Base-by-base conservation (phyloP, 495 filamentous ascomycete species). In the Penicillium maclennaniae region DNA sequence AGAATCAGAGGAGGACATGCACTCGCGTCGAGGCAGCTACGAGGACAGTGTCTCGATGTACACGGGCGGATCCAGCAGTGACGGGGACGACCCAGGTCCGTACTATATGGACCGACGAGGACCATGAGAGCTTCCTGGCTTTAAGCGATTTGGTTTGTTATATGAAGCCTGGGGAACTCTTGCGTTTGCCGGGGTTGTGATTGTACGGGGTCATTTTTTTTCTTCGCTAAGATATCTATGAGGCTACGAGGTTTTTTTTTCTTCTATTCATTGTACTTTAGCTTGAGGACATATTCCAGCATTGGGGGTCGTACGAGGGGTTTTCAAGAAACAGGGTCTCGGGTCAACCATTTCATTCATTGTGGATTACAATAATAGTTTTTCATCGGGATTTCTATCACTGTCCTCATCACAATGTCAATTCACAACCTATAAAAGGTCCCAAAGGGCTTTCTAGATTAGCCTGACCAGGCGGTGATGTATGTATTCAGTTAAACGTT, bases 41-140 rank as follows among this genome's bases (percentile, higher is more conserved):
- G 69, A 69, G 31, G 69, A 69, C 27, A 59, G 38, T 3, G 36
- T 63, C 12, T 71, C 67, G 15, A 54, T 59, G 28, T 74, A 69
- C 37, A 73, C 66, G 5, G 66, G 61, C 19, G 59, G 55, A 7
- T 70, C 67, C 7, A 73, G 69, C 48, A 69, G 65, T 51, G 68
- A 70, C 36, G 71, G 67, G 19, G 69, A 68, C 41, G 68, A 72
- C 37, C 46, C 50, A 6, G 65, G 58, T 15, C 45, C 59, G 7
- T 72, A 72, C 48, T 72, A 61, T 48, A 60, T 70, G 48, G 62
- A 62, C 25, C 62, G 61, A 36, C 63, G 64, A 20, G 47, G 34
- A 31, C 49, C 60, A 49, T 66, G 50, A 65, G 23, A 28, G 10
- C 31, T 12, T 10, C 8, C 31, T 7, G 27, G 27, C 27, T 14